Conservation (phyloP, 441 rosid genomes). For the Erodium moschatum region DNA sequence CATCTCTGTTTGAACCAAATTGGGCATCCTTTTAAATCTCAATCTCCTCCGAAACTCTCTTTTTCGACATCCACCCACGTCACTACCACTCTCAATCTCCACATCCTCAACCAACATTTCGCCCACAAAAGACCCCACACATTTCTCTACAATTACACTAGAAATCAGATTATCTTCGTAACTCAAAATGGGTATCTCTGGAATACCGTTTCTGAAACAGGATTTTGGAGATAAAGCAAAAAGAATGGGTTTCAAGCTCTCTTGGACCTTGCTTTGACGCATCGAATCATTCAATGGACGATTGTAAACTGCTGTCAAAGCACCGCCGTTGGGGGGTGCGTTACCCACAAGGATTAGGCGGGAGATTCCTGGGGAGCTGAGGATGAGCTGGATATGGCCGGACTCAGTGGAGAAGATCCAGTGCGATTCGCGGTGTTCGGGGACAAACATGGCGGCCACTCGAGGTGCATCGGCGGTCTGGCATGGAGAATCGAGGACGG, state of each 20-base stretch:
- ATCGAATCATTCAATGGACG: slow-evolving; percentile 11
- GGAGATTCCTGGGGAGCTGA: slow-evolving; percentile 36
- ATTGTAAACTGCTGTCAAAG: slow-evolving; percentile 23
- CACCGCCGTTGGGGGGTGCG: slow-evolving; percentile 17
- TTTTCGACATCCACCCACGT: neutral
- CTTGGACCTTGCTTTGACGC: slow-evolving; percentile 21
- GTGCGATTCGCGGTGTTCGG: slow-evolving; percentile 53
- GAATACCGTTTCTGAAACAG: slow-evolving; percentile 19
- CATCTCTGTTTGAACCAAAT: slow-evolving; percentile 56
- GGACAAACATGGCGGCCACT: slow-evolving; percentile 64
- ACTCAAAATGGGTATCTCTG: slow-evolving; percentile 41
- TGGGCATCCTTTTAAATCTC: slow-evolving; percentile 87
- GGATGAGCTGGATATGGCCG: slow-evolving; percentile 73
- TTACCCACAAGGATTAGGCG: slow-evolving; percentile 52
- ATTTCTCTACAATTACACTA: slow-evolving; percentile 40
- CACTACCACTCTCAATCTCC: slow-evolving; percentile 29
- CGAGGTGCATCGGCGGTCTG: slow-evolving; percentile 24
- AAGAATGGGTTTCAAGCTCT: slow-evolving; percentile 37
- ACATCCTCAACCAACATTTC: slow-evolving; percentile 83
- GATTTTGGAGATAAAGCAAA: slow-evolving; percentile 42
- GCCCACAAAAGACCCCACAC: slow-evolving; percentile 49
- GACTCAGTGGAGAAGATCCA: slow-evolving; percentile 78
- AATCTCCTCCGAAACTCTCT: slow-evolving; percentile 68
- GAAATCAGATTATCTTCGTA: slow-evolving; percentile 55
- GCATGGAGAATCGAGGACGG: slow-evolving; percentile 66